Conservation (phyloP, 139 green algal species). For the Edaphochlamys debaryana region DNA sequence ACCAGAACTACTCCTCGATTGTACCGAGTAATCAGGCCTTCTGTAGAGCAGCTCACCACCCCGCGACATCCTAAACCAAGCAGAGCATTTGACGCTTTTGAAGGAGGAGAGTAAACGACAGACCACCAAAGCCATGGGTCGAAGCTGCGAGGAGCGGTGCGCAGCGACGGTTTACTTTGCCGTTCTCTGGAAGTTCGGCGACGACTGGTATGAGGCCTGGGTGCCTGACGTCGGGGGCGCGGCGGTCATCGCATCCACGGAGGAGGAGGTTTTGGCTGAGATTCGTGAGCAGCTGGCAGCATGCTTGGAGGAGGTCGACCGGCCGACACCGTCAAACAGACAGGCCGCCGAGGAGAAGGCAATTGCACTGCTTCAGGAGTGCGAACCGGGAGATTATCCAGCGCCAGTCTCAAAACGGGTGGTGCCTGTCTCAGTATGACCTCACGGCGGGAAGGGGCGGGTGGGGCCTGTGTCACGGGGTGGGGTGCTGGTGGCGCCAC, state of each 20-base stretch:
- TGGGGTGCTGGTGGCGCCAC: too few relatives aligned
- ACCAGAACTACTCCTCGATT: too few relatives aligned
- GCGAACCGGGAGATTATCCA: conserved; percentile 2
- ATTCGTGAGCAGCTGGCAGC: conserved; percentile 23
- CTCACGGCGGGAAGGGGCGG: too few relatives aligned
- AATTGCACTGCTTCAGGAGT: conserved; percentile 3
- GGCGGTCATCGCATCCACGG: conserved; percentile 13
- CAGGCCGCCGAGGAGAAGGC: conserved; percentile 21
- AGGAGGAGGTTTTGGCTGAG: conserved; percentile 1
- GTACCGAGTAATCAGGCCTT: too few relatives aligned
- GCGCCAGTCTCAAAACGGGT: conserved; percentile 14
- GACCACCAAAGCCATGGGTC: too few relatives aligned
- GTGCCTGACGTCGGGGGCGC: conserved; percentile 19
- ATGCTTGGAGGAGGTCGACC: conserved; percentile 1
- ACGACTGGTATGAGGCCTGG: conserved; percentile 21
- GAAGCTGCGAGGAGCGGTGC: too few relatives aligned
- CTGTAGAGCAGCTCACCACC: too few relatives aligned
- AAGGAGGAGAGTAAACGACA: too few relatives aligned
- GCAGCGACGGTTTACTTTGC: neutral
- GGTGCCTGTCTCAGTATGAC: neutral
- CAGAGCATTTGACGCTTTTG: too few relatives aligned
- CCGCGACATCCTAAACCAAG: too few relatives aligned
- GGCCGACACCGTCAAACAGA: conserved; percentile 4
- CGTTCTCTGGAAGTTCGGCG: conserved; percentile 9
- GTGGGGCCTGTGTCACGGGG: too few relatives aligned